phyloP scores from a whole-genome alignment of 2,329 filamentous ascomycete species.

The Alternaria metachromatica region DNA sequence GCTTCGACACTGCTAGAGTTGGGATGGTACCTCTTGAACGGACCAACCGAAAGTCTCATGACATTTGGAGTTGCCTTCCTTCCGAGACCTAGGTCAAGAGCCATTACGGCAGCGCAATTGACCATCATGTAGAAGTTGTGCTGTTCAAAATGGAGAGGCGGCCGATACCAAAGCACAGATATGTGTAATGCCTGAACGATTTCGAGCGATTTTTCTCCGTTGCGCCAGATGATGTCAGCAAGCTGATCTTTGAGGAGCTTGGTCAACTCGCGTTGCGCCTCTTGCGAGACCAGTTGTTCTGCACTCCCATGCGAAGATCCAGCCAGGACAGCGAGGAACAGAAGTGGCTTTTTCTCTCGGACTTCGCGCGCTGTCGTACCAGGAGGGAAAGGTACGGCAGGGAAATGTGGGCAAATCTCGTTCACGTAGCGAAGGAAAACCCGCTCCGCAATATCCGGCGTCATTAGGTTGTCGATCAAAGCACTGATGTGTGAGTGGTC shows the following conservation, averaged over 20 bases:
- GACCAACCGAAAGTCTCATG: constrained; percentile 44
- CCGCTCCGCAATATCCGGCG: constrained; percentile 58
- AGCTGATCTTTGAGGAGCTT: constrained; percentile 75
- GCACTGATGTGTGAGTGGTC: constrained; percentile 49
- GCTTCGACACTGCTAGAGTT: constrained; percentile 64
- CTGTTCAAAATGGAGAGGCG: constrained; percentile 82
- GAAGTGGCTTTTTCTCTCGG: constrained; percentile 63
- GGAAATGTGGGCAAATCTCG: constrained; percentile 62
- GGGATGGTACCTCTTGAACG: constrained; percentile 44
- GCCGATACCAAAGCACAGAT: constrained; percentile 82
- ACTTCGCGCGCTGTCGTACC: constrained; percentile 62
- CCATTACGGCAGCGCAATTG: constrained; percentile 81
- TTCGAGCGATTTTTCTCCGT: constrained; percentile 82
- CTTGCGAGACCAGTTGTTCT: constrained; percentile 54
- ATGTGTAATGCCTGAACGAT: constrained; percentile 80
- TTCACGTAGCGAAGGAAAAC: constrained; percentile 65
- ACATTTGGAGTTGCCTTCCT: constrained; percentile 58
- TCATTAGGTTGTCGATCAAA: constrained; percentile 57
- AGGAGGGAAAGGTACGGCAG: constrained; percentile 64
- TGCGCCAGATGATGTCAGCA: constrained; percentile 75
- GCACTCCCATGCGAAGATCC: constrained; percentile 58
- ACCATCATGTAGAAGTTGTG: constrained; percentile 89
- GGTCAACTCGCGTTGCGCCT: constrained; percentile 67
- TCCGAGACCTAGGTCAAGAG: constrained; percentile 81
- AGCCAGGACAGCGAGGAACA: constrained; percentile 65